Evolutionary conservation across 2,329 filamentous ascomycete species (phyloP), one percentile per base, ranked within the genome.

Genomic region (Aspergillus oerlinghausenensis): DNA sequence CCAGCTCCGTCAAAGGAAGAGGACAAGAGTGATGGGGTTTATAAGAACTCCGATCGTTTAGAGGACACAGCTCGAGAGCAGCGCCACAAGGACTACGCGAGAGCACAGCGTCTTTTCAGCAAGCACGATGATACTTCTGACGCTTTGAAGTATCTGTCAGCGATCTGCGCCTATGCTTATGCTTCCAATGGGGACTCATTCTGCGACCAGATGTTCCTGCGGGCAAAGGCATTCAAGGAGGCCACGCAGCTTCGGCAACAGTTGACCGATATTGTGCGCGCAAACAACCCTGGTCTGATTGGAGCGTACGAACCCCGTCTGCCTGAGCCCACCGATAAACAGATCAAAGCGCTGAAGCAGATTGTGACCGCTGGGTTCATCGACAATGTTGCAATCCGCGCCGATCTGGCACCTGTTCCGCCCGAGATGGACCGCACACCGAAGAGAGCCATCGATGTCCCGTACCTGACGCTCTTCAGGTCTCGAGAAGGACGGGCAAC

Each of bases 361-460:
- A 95, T 97, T 76, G 86, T 90, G 23, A 90, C 93, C 0, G 88
- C 91, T 0, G 94, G 93, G 1, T 97, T 97, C 76, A 86, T 97
- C 67, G 94, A 99, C 73, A 89, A 97, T 64, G 84, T 99, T 43
- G 94, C 94, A 49, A 92, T 97, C 64, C 89, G 94, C 58, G 90
- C 90, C 3, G 93, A 99, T 72, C 79, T 91, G n/a, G 82, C 90
- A 0, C 90, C 91, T 0, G 82, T 81, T 11, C 89, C 90, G 0
- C 86, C 87, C 0, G 85, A 88, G 59, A 75, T 82, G 53, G 75
- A 80, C 49, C 81, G 88, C 19, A 90, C 89, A 60, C 90, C 92
- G 0, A 86, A 85, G 51, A 85, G 92, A n/a, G 89, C 92, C 1
- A 95, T 94, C 62, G 92, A 97, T 64, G 89, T 97, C 2, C 89